Evolutionary conservation across 106 monocot species (phyloP), one percentile per base, ranked within the genome.

Genomic region (Acanthochlamys bracteata): DNA sequence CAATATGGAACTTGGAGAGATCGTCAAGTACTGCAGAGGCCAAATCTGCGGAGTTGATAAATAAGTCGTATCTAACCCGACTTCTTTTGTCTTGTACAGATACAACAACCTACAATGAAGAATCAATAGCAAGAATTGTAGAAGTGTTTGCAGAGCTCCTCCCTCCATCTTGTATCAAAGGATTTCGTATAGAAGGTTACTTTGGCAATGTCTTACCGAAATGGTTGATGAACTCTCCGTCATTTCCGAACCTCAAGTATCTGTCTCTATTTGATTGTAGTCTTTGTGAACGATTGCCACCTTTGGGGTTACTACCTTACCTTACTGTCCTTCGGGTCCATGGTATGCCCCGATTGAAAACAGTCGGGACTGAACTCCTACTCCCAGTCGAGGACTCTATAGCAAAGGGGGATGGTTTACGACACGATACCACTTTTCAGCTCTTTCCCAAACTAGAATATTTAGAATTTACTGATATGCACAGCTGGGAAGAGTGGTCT

Each of bases 361-460:
- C 19, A 12, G 71, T 72, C 7, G 77, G 77, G 14, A 60, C 66
- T 60, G 77, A 77, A 56, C 67, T 77, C 17, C 10, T 67, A 11
- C 16, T 64, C 21, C n/a, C 21, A 9, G 40, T 15, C 0, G 46
- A 25, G 24, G n/a, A 14, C 15, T 7, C 49, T 26, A 6, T 19
- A 16, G 53, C 7, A 54, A 54, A n/a, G 11, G 16, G 11, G 19
- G 11, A 54, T 7, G 45, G 45, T 10, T 46, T 14, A 46, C 10
- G 16, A 16, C n/a, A 42, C 10, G 17, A 33, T 40, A 10, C 0
- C 4, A 10, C 0, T 42, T 20, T 19, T 20, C 40, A 11, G 21
- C 42, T 10, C 61, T 42, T 63, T 20, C 62, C 62, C 11, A 42
- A 19, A 20, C 20, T 63, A 10, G 41, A 41, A 20, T 9, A 63